Base-by-base conservation (phyloP, 2,329 filamentous ascomycete species). In the Aspergillus novofumigatus region DNA sequence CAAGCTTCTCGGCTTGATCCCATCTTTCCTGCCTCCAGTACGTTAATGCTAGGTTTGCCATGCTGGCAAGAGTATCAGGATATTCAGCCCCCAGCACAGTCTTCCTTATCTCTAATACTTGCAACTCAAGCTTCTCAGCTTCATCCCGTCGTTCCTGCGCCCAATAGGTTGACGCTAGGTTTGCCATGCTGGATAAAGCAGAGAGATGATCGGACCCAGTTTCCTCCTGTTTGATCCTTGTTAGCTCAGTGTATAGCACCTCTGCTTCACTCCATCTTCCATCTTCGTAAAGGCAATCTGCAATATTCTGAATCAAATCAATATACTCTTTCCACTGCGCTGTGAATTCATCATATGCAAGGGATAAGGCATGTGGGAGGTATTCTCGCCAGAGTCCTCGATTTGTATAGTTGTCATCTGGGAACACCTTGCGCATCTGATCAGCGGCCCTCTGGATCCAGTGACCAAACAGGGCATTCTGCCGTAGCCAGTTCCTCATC, bases 1-100 rank as follows among this genome's bases (percentile, higher is more conserved):
- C 23, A 5, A 65, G 56, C 57, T 60, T 28, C 52, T 64, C 62
- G 1, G 62, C 62, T 48, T 65, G 57, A 47, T 63, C 21, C 48
- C 17, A 38, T 58, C 59, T 56, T 51, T 50, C 55, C 49, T 55
- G 59, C 29, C 41, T 53, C 38, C 38, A 1, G 11, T 54, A 59
- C 28, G 29, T 55, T 21, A 26, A 52, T 54, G 55, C 32, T 8
- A 29, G 9, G 9, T 10, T 10, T 29, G 9, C 9, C 9, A 29
- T 29, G 28, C 7, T 3, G 1, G 7, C 9, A 1, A 29, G 28
- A 29, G 28, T 29, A 29, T 10, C 9, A 29, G 28, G 28, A 29
- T 29, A 9, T 29, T 29, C 9, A 29, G 28, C 28, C 9, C 28
- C 28, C 10, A 29, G 28, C 9, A 29, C 3, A 29, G 9, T 10